Evolutionary conservation across 2,329 filamentous ascomycete genomes (phyloP), one percentile per base, ranked within the genome.

Genomic region (Penicillium sp.): DNA sequence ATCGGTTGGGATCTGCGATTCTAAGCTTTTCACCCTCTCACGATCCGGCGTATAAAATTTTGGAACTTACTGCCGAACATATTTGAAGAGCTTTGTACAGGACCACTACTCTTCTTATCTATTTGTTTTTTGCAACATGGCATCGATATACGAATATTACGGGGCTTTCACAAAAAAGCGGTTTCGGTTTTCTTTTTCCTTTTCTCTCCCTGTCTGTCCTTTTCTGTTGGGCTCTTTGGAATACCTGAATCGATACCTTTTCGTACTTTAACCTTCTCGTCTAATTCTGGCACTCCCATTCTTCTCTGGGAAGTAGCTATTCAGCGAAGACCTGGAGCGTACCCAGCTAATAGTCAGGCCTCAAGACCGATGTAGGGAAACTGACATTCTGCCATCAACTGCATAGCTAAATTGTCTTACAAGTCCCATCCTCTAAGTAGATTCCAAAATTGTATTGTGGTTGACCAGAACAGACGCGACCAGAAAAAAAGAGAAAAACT

Each of bases 1-100:
- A 97, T 98, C 69, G 89, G 77, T 39, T 84, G 81, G 81, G 80
- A 84, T 65, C 61, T 84, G 69, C 74, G 80, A 53, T 82, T 74
- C 64, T 71, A 72, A 62, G 13, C 18, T 20, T 14, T 4, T 40
- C 16, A 31, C 14, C 27, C 14, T 22, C 10, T 31, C 14, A 26
- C 13, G 14, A 20, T 31, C 11, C 27, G 16, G 6, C 20, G 29
- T 7, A 24, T 18, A 20, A 20, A 20, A 22, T 22, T n/a, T n/a
- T n/a, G n/a, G n/a, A n/a, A n/a, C n/a, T n/a, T 31, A 13, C 37
- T 14, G 9, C 26, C 4, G 32, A 28, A 24, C 13, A n/a, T 22
- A 32, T 26, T 5, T 13, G n/a, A 38, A 27, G 23, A 29, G 29
- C 28, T 27, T 18, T 16, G 10, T 28, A 23, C 11, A 22, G 14